Percentiles rank a stretch among this genome's conserved stretches.
phyloP scores from a whole-genome alignment of 805 yeast species.

The Ogataea methanolica region DNA sequence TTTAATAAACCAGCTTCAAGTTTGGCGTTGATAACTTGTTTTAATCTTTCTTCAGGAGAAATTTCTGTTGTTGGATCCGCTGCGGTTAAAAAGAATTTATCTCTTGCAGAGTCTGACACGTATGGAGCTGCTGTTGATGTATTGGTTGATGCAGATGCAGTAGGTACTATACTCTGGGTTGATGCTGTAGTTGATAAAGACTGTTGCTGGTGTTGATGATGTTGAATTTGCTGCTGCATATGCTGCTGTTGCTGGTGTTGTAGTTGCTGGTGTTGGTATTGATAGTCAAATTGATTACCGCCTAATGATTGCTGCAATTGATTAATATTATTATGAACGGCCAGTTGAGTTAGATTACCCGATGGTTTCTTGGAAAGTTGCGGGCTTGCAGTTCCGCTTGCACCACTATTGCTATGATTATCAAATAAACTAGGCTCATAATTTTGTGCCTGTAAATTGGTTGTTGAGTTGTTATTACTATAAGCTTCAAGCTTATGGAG shows the following conservation, averaged over 20 bases:
- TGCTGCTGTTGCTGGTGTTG: conserved; percentile 7
- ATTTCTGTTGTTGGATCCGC: conserved; percentile 95
- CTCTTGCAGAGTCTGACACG: conserved; percentile 76
- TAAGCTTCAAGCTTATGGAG: conserved; percentile 31
- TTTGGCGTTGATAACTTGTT: conserved; percentile 91
- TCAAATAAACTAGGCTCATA: conserved; percentile 12
- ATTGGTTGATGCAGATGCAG: not conserved
- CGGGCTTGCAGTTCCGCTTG: conserved; percentile 3
- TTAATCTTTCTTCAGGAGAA: conserved; percentile 88
- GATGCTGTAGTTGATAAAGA: conserved; percentile 4
- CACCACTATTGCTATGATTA: conserved; percentile 1
- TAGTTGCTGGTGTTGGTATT: not conserved
- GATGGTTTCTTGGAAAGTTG: conserved; percentile 8
- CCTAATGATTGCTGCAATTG: conserved; percentile 6
- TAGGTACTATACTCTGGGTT: conserved; percentile 2
- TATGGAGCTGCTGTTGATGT: conserved; percentile 17
- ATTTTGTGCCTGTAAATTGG: conserved; percentile 9
- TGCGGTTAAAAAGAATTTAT: conserved; percentile 90
- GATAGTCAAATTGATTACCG: conserved; percentile 2
- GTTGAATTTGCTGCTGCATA: conserved; percentile 3
- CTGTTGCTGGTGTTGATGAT: conserved; percentile 6
- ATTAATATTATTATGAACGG: conserved; percentile 13
- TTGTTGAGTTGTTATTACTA: conserved; percentile 18
- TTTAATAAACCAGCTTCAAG: conserved; percentile 87
- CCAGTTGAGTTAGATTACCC: conserved; percentile 13